Conservation (phyloP, 768 basidiomycete species). For the Neoboletus subvelutipes region DNA sequence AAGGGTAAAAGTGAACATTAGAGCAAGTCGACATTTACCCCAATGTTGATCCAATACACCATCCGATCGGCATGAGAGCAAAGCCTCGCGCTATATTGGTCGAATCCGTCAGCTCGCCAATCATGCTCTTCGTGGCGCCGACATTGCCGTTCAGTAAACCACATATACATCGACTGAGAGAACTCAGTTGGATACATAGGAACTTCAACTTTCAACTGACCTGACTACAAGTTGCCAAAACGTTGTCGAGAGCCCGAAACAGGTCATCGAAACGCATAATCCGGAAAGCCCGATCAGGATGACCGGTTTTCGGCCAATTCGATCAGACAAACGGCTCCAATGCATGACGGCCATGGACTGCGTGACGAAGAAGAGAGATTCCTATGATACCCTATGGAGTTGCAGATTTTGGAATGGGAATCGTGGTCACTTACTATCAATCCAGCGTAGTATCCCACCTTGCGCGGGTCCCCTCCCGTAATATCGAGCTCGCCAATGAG, state of each 20-base stretch:
- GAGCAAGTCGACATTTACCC: slow-evolving; percentile 28
- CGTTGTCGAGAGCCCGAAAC: slow-evolving; percentile 67
- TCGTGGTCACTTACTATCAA: slow-evolving; percentile 46
- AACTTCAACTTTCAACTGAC: slow-evolving; percentile 13
- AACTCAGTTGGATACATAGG: not conserved
- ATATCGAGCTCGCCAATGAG: slow-evolving; percentile 32
- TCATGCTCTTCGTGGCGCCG: slow-evolving; percentile 52
- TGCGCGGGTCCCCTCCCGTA: slow-evolving; percentile 24
- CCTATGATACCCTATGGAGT: slow-evolving; percentile 37
- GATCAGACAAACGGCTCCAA: slow-evolving; percentile 72
- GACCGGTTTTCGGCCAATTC: slow-evolving; percentile 70
- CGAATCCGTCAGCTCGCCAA: slow-evolving; percentile 61
- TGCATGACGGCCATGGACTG: slow-evolving; percentile 69
- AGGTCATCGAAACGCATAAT: slow-evolving; percentile 63
- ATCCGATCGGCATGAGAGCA: slow-evolving; percentile 30
- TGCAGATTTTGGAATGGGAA: not conserved
- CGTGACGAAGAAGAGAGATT: slow-evolving; percentile 76
- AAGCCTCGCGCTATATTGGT: slow-evolving; percentile 31
- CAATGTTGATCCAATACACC: slow-evolving; percentile 34
- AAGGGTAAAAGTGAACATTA: not conserved
- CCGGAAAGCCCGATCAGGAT: slow-evolving; percentile 64
- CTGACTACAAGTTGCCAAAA: slow-evolving; percentile 59
- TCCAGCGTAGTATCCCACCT: slow-evolving; percentile 65
- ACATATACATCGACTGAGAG: slow-evolving; percentile 27
- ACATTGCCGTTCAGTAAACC: slow-evolving; percentile 36